Evolutionary conservation across 83 land plant species (phyloP), one percentile per base, ranked within the genome.

Genomic region (Picea abies): DNA sequence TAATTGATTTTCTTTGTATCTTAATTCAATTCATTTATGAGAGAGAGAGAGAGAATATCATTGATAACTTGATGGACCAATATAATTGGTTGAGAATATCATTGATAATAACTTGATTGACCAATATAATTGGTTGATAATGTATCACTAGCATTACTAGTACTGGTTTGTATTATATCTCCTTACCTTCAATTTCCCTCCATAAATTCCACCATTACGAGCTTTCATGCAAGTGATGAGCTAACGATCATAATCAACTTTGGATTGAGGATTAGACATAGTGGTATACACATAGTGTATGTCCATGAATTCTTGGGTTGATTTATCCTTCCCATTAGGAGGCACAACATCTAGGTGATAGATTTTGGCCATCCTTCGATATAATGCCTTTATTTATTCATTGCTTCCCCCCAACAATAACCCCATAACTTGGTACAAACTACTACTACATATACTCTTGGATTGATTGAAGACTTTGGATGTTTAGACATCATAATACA

Each of bases 101-200:
- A 32, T 32, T 32, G 35, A 32, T 32, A 32, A 32, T 32, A 32
- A 32, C 35, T 32, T 32, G 35, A 32, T 32, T 32, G 47, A 44
- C 47, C 47, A 44, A 44, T 44, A 32, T 32, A 32, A 44, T 44
- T 44, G 47, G 8, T 5, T 44, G 0, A 44, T 5, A 44, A 44
- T 44, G 0, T 0, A 23, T 20, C 68, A 90, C 92, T 90, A 90
- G 86, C 92, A 32, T 32, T 32, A 32, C 35, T 32, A 32, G 35
- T 32, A 90, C 90, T 88, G 92, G 44, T 90, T 90, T 4, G 88
- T 90, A 78, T 90, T 90, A 90, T 90, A 90, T 4, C 39, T 82
- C 84, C 64, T 79, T 70, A 63, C 4, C 26, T 79, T 29, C 32
- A 29, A 29, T 29, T 29, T 29, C 32, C 32, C 32, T 29, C 32